These are phyloP conservation scores for Choanephora cucurbitarum DNA, from an alignment of 371 early-diverging fungal genomes.

Conservation along the genomic window DNA sequence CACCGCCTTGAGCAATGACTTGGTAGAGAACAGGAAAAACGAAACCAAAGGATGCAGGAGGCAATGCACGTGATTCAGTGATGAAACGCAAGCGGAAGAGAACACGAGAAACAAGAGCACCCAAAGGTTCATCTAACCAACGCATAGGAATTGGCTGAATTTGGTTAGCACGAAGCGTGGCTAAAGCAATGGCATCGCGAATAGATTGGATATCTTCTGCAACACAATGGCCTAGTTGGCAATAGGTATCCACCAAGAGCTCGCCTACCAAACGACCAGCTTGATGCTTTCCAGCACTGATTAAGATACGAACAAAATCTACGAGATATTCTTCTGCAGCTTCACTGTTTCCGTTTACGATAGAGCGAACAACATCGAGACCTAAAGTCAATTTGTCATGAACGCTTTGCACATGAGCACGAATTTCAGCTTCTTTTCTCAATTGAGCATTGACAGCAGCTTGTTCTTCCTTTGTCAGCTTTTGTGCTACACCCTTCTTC, in stretches of 20 bases:
- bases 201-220: conserved; percentile 52
- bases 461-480: conserved; percentile 84
- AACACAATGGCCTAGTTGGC: conserved; percentile 54
- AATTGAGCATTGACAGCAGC: conserved; percentile 72
- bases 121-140: conserved; percentile 73
- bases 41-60: conserved; percentile 78
- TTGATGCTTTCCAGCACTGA: conserved; percentile 55
- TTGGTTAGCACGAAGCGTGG: conserved; percentile 71
- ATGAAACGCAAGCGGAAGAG: conserved; percentile 75
- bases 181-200: conserved; percentile 59
- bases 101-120: conserved; percentile 67
- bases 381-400: conserved; percentile 58
- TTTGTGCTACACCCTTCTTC: conserved; percentile 62
- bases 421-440: conserved; percentile 75
- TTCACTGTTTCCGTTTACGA: conserved; percentile 62
- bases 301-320: conserved; percentile 49
- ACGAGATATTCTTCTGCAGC: conserved; percentile 47
- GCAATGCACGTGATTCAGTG: conserved; percentile 65
- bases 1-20: conserved; percentile 70
- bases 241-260: conserved; percentile 58
- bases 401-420: conserved; percentile 63
- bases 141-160: conserved; percentile 63
- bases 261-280: conserved; percentile 61
- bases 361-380: conserved; percentile 64
- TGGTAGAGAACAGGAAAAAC: conserved; percentile 80